Evolutionary conservation across 2,329 filamentous ascomycete genomes (phyloP).

Genomic region (Tolypocladium endophyticum): DNA sequence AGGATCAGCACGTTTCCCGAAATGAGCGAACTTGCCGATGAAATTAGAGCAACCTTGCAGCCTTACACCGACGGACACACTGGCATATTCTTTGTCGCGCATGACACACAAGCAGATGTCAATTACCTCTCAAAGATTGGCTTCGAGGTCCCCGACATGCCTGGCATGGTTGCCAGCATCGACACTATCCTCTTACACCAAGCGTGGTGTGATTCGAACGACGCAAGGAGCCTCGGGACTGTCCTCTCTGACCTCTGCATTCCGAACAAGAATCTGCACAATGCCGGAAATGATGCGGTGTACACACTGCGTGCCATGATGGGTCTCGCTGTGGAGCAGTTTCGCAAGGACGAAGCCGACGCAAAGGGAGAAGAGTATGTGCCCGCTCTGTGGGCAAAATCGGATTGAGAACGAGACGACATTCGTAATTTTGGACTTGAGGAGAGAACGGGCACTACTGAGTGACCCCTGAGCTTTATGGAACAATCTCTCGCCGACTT

Average conservation of each 20-base stretch:
- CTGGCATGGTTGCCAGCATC: conserved; percentile 47
- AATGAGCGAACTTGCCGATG: conserved; percentile 18
- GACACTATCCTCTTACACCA: conserved; percentile 69
- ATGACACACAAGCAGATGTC: conserved; percentile 60
- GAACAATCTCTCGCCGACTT: neutral
- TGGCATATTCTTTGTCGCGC: conserved; percentile 69
- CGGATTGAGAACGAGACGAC: neutral
- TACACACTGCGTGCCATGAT: conserved; percentile 70
- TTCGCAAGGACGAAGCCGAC: conserved; percentile 10
- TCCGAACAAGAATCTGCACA: conserved; percentile 59
- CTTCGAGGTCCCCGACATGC: conserved; percentile 44
- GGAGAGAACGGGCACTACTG: conserved; percentile 1
- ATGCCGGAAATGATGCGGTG: conserved; percentile 76
- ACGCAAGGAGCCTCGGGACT: conserved; percentile 44
- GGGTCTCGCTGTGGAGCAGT: conserved; percentile 21
- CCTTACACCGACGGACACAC: conserved; percentile 17
- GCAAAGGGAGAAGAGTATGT: conserved; percentile 6
- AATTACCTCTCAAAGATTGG: conserved; percentile 55
- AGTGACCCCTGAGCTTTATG: neutral
- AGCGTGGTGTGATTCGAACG: conserved; percentile 41
- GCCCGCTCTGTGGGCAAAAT: conserved; percentile 1
- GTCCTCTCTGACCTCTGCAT: conserved; percentile 59
- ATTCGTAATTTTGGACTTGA: neutral
- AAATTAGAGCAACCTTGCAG: conserved; percentile 26
- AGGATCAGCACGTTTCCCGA: conserved; percentile 32